Conservation (phyloP, 139 green algal species). For the Pycnococcus provasolii region DNA sequence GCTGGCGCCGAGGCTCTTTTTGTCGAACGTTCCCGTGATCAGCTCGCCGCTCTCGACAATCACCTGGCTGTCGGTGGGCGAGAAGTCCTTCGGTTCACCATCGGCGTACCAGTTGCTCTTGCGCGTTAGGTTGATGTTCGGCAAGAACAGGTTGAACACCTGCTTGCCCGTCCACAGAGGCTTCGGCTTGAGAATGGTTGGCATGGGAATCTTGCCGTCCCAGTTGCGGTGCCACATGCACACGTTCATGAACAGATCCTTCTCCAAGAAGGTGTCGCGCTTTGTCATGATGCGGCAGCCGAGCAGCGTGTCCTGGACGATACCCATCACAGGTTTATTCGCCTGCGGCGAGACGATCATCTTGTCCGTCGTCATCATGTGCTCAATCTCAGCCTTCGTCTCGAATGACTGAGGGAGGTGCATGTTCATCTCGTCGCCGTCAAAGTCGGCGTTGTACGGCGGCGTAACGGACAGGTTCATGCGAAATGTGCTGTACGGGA, state of each 20-base stretch:
- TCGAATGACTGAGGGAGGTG: slow-evolving; percentile 90
- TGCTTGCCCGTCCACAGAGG: slow-evolving; percentile 97
- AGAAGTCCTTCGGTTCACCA: slow-evolving; percentile 65
- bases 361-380: slow-evolving; percentile 96
- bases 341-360: slow-evolving; percentile 95
- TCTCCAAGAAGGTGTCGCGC: slow-evolving; percentile 93
- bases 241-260: slow-evolving; percentile 94
- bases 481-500: slow-evolving; percentile 68
- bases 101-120: slow-evolving; percentile 75
- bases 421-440: slow-evolving; percentile 99
- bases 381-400: slow-evolving; percentile 77
- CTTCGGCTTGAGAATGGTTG: slow-evolving; percentile 83
- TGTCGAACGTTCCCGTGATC: slow-evolving; percentile 84
- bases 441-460: slow-evolving; percentile 99
- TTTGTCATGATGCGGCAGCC: slow-evolving; percentile 88
- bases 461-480: slow-evolving; percentile 92
- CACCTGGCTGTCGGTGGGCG: slow-evolving; percentile 76
- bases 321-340: slow-evolving; percentile 97
- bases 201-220: slow-evolving; percentile 82
- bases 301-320: slow-evolving; percentile 95
- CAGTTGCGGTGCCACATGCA: slow-evolving; percentile 90
- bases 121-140: slow-evolving; percentile 68
- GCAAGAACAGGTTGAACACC: slow-evolving; percentile 70
- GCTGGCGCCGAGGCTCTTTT: slow-evolving; percentile 80
- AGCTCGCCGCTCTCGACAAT: slow-evolving; percentile 77